A percentile compares a stretch with the other conserved stretches of the same genome.
These are phyloP conservation scores for Dendrobium chrysotoxum DNA, from an alignment of 106 monocot species.

Conservation along the genomic window DNA sequence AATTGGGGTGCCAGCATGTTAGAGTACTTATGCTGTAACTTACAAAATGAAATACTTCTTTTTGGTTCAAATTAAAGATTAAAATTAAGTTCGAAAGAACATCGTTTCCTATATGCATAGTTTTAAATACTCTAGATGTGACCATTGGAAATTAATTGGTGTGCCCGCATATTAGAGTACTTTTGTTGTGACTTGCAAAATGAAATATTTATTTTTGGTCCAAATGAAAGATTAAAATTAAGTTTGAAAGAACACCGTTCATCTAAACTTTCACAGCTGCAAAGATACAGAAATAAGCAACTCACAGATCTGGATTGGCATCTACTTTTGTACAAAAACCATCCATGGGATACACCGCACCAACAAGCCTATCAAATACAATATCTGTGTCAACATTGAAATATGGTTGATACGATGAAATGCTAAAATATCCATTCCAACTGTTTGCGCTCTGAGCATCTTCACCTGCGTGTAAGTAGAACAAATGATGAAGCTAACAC, in stretches of 20 bases:
- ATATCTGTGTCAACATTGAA: slow-evolving; percentile 93
- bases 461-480: slow-evolving; percentile 30
- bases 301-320: slow-evolving; percentile 91
- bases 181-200: not conserved
- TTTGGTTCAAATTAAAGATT: not conserved
- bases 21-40: too few relatives aligned
- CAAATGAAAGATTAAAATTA: not conserved
- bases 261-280: not conserved
- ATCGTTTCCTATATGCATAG: not conserved
- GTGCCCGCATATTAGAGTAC: not conserved
- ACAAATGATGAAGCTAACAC: not conserved
- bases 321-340: slow-evolving; percentile 77
- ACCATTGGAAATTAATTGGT: not conserved
- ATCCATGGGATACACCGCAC: slow-evolving; percentile 70
- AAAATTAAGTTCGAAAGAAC: not conserved
- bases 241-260: not conserved
- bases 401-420: slow-evolving; percentile 85
- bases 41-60: too few relatives aligned
- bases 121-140: not conserved
- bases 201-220: not conserved
- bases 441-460: slow-evolving; percentile 40
- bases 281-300: slow-evolving; percentile 8
- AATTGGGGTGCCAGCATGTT: too few relatives aligned
- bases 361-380: slow-evolving; percentile 75
- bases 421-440: slow-evolving; percentile 77